Evolutionary conservation across 2,329 filamentous ascomycete genomes (phyloP).

Genomic region (Sclerotinia nivalis): DNA sequence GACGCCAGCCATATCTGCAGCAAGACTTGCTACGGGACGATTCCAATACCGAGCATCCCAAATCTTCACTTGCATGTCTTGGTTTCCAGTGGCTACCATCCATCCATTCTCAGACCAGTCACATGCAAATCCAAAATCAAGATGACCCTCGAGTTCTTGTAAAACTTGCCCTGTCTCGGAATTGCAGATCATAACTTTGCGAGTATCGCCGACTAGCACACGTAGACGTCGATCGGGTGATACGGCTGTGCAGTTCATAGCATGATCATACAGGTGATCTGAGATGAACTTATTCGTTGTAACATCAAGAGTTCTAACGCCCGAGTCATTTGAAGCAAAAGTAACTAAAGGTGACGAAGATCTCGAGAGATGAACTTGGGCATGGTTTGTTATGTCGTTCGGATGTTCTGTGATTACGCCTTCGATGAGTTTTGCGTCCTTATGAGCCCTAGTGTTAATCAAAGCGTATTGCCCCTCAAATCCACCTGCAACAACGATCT

Average conservation of each 20-base stretch:
- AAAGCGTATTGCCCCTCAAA: conserved; percentile 45
- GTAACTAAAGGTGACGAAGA: conserved; percentile 56
- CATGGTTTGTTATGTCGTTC: conserved; percentile 65
- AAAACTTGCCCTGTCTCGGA: conserved; percentile 63
- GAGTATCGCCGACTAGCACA: conserved; percentile 69
- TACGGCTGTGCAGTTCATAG: conserved; percentile 72
- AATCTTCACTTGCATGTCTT: conserved; percentile 71
- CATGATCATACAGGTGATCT: conserved; percentile 56
- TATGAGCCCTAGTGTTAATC: conserved; percentile 39
- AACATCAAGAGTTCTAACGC: conserved; percentile 60
- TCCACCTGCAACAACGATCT: conserved; percentile 44
- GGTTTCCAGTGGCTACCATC: conserved; percentile 74
- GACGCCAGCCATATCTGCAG: conserved; percentile 67
- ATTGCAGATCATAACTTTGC: conserved; percentile 65
- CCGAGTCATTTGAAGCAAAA: conserved; percentile 63
- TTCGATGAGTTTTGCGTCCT: conserved; percentile 40
- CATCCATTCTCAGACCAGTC: conserved; percentile 79
- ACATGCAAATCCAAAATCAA: conserved; percentile 73
- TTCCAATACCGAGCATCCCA: conserved; percentile 76
- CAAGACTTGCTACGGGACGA: conserved; percentile 55
- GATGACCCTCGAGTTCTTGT: conserved; percentile 62
- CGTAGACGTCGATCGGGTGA: conserved; percentile 72
- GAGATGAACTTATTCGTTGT: conserved; percentile 59
- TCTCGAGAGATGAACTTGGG: conserved; percentile 58
- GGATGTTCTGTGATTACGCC: conserved; percentile 50